Base-by-base conservation (phyloP, 75 land plant genomes). In the Gnetum montanum region DNA sequence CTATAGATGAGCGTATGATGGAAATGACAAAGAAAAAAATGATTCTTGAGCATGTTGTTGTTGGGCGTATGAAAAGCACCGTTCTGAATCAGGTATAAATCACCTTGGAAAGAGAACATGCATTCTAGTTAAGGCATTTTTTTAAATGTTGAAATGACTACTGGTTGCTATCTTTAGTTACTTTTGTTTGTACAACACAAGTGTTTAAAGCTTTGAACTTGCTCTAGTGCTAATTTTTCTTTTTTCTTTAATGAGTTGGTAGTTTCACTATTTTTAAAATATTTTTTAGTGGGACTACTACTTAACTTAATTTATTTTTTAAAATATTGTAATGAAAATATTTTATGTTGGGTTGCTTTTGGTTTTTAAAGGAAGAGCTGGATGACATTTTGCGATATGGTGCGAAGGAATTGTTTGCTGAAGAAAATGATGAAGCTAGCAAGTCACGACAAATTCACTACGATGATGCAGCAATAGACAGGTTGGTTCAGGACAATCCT, bases 1-100 rank as follows among this genome's bases (percentile, higher is more conserved):
- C 85, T 28, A 95, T 95, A 64, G 99, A 95, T 63, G 99, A 95
- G 69, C 72, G 99, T 60, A 95, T 95, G 99, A 95, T 95, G 99
- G 88, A 95, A 60, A 55, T 95, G 82, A 95, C 99, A 12, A 95
- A 95, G 68, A 95, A 95, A 69, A 95, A 90, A 62, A 95, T 95
- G 99, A 87, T 95, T 31, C 72, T 95, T 40, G 99, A 95, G 49
- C 99, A 95, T 73, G 61, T 95, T 47, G 97, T 95, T 35, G 97
- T 95, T 50, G 99, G 99, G 11, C 86, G 83, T 40, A 70, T 90
- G 36, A 90, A 95, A 65, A 62, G 71, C 2, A 5, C 43, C 13
- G 80, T 76, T 15, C 69, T 95, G 24, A 95, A 95, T 56, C 99
- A 95, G 97, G 99, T 92, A 68, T 29, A 19, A 19, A 1, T 25